Percentiles rank a stretch among this genome's conserved stretches.
phyloP scores from a whole-genome alignment of 2,329 filamentous ascomycete species.

The Macrophomina phaseolina region DNA sequence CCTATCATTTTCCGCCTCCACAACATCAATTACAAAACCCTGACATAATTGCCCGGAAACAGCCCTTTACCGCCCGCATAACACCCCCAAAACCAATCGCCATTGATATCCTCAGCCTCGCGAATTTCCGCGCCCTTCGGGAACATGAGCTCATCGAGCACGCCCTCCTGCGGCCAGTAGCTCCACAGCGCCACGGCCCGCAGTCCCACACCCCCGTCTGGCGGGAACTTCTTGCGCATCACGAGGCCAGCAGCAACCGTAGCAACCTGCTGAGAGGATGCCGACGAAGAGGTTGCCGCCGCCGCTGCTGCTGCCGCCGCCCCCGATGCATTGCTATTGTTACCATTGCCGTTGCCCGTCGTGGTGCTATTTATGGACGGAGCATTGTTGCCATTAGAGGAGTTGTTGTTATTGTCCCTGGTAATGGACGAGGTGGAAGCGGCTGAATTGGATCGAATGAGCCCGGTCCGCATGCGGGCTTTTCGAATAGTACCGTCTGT shows the following conservation, averaged over 20 bases:
- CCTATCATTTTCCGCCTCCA: no score
- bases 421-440: slow-evolving; percentile 2
- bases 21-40: slow-evolving; percentile 40
- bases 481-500: slow-evolving; percentile 39
- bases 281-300: neutral
- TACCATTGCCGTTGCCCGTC: neutral
- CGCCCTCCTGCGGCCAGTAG: slow-evolving; percentile 72
- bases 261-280: neutral
- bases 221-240: slow-evolving; percentile 61
- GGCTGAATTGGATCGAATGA: neutral
- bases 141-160: slow-evolving; percentile 79
- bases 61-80: slow-evolving; percentile 82
- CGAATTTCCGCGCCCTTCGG: slow-evolving; percentile 81
- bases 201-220: slow-evolving; percentile 74
- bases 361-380: neutral
- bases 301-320: no score
- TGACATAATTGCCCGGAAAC: slow-evolving; percentile 81
- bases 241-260: neutral
- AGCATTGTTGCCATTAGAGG: neutral
- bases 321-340: neutral
- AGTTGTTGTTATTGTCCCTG: neutral
- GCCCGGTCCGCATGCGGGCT: slow-evolving; percentile 28
- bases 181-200: slow-evolving; percentile 72
- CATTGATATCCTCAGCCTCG: slow-evolving; percentile 86
- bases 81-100: slow-evolving; percentile 86